phyloP scores from a whole-genome alignment of 805 yeast species.

The Cyberlindnera japonica region DNA sequence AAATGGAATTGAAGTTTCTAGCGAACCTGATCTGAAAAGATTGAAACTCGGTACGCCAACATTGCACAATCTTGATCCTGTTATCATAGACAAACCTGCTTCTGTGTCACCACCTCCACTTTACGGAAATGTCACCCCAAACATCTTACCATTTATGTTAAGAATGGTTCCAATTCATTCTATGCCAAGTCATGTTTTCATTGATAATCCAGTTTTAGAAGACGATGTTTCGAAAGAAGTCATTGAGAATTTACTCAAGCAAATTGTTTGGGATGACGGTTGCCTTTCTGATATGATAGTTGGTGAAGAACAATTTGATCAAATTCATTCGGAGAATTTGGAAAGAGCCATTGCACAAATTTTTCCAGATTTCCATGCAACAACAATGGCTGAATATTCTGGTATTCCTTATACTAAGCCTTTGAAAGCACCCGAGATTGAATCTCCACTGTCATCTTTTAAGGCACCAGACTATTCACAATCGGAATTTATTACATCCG shows the following conservation, averaged over 20 bases:
- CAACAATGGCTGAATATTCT: constrained; percentile 20
- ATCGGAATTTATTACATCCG: constrained; percentile 6
- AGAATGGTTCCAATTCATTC: constrained; percentile 60
- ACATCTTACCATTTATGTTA: constrained; percentile 64
- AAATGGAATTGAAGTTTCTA: constrained; percentile 2
- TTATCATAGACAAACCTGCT: constrained; percentile 1
- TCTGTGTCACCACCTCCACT: constrained; percentile 11
- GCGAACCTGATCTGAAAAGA: constrained; percentile 21
- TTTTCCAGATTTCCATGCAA: constrained; percentile 26
- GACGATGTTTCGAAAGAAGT: constrained; percentile 19
- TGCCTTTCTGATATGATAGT: constrained; percentile 17
- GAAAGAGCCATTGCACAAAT: constrained; percentile 27
- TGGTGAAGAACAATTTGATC: not conserved
- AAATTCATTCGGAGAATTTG: constrained; percentile 18
- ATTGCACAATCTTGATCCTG: constrained; percentile 1
- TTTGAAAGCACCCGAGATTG: constrained; percentile 8
- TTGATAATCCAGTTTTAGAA: constrained; percentile 33
- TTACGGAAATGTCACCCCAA: constrained; percentile 46
- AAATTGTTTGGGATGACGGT: constrained; percentile 26
- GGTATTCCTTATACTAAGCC: constrained; percentile 12
- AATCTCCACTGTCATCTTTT: constrained; percentile 21
- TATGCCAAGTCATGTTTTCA: constrained; percentile 52
- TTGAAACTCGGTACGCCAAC: constrained; percentile 12
- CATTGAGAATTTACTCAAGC: constrained; percentile 31
- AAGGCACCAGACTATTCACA: constrained; percentile 14